These are phyloP conservation scores for Thalassiosira exigua DNA, from an alignment of 352 stramenopile genomes.

Conservation along the genomic window DNA sequence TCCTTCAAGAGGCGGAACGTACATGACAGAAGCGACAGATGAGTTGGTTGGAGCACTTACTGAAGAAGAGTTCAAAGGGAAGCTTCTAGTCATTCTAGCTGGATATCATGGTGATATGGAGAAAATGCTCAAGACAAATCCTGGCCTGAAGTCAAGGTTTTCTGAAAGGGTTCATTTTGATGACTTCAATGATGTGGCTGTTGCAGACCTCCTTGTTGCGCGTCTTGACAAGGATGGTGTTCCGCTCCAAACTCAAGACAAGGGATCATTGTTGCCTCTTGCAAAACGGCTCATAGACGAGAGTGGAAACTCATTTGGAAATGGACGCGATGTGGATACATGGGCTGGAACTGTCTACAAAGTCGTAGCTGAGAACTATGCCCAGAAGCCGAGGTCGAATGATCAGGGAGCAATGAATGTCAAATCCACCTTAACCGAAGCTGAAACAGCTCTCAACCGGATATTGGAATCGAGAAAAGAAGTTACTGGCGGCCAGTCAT, in stretches of 20 bases:
- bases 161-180: constrained; percentile 86
- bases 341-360: constrained; percentile 40
- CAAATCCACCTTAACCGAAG: constrained; percentile 18
- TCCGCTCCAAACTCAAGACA: constrained; percentile 35
- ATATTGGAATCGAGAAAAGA: constrained; percentile 25
- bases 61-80: constrained; percentile 85
- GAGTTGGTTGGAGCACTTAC: constrained; percentile 90
- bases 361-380: constrained; percentile 31
- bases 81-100: constrained; percentile 91
- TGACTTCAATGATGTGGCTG: constrained; percentile 85
- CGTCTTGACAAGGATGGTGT: constrained; percentile 19
- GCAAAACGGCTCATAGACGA: constrained; percentile 18
- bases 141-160: constrained; percentile 91
- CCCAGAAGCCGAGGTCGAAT: neutral
- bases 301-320: constrained; percentile 36
- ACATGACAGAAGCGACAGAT: constrained; percentile 89
- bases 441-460: constrained; percentile 14
- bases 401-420: neutral
- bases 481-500: constrained; percentile 20
- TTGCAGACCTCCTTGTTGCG: constrained; percentile 21
- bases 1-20: constrained; percentile 81
- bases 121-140: constrained; percentile 89
- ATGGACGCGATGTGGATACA: constrained; percentile 50
- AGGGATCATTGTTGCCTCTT: constrained; percentile 14
- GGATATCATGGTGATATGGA: constrained; percentile 90